phyloP scores from a whole-genome alignment of 106 monocot species.

The Dendrobium chrysotoxum region DNA sequence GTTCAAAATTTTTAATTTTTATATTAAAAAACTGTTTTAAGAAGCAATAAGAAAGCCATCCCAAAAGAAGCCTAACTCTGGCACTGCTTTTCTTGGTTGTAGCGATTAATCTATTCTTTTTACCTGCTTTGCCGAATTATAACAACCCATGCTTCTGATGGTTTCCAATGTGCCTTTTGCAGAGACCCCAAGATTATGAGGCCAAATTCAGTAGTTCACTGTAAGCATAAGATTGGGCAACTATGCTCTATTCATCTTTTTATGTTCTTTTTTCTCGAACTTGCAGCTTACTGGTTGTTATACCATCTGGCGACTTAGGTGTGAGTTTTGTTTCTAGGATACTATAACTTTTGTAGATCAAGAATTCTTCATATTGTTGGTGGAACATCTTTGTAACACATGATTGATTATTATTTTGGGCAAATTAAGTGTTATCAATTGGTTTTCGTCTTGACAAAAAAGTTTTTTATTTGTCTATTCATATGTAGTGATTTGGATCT shows the following conservation, averaged over 20 bases:
- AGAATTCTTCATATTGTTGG: neutral
- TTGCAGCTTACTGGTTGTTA: neutral
- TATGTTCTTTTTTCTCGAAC: neutral
- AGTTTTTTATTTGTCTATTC: too few species aligned
- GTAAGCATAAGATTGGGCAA: neutral
- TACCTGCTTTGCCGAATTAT: neutral
- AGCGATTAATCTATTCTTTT: neutral
- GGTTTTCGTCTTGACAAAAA: neutral
- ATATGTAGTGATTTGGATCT: too few species aligned
- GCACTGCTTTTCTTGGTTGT: too few species aligned
- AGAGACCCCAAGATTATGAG: constrained; percentile 4
- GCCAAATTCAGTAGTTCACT: neutral
- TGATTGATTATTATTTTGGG: neutral
- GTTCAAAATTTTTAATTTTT: too few species aligned
- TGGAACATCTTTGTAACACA: neutral
- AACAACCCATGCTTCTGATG: neutral
- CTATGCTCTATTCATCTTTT: neutral
- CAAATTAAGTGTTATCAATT: neutral
- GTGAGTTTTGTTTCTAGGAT: neutral
- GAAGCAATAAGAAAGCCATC: too few species aligned
- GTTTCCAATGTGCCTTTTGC: neutral
- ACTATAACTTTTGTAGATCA: neutral
- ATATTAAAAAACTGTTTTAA: too few species aligned
- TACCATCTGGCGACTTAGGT: neutral
- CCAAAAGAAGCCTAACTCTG: too few species aligned